Percentiles rank a stretch among this genome's conserved stretches.
phyloP scores from a whole-genome alignment of 306 rosid species.

The Rubus idaeus region DNA sequence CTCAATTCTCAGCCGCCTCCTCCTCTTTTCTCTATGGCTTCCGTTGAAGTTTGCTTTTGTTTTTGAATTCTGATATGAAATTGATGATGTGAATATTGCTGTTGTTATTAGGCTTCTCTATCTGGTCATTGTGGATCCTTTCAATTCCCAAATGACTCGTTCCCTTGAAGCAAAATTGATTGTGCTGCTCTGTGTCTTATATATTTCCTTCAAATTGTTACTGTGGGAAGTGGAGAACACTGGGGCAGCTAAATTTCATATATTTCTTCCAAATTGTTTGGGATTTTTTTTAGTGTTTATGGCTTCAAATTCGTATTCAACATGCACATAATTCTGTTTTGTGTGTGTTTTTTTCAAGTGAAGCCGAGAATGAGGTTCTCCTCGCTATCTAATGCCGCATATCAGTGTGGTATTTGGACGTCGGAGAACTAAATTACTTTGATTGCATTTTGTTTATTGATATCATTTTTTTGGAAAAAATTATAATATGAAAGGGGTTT shows the following conservation, averaged over 20 bases:
- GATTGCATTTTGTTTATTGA: too few relatives aligned
- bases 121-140: conserved; percentile 83
- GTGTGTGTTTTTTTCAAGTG: conserved; percentile 23
- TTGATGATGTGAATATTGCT: too few relatives aligned
- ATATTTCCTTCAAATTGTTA: conserved; percentile 21
- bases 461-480: too few relatives aligned
- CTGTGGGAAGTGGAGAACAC: conserved; percentile 26
- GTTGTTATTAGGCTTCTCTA: conserved; percentile 51
- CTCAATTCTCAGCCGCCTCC: not conserved
- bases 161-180: conserved; percentile 89
- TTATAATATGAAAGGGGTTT: too few relatives aligned
- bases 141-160: conserved; percentile 82
- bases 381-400: conserved; percentile 71
- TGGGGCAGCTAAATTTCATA: conserved; percentile 37
- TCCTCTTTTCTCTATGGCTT: not conserved
- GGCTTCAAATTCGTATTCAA: conserved; percentile 31
- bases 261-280: not conserved
- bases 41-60: too few relatives aligned
- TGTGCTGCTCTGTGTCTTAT: conserved; percentile 46
- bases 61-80: not conserved
- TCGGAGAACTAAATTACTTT: conserved; percentile 57
- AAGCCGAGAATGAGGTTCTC: conserved; percentile 55
- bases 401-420: conserved; percentile 56
- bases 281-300: not conserved
- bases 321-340: conserved; percentile 23